phyloP scores from a whole-genome alignment of 169 alveolate genomes.

The Plasmodium blacklocki region DNA sequence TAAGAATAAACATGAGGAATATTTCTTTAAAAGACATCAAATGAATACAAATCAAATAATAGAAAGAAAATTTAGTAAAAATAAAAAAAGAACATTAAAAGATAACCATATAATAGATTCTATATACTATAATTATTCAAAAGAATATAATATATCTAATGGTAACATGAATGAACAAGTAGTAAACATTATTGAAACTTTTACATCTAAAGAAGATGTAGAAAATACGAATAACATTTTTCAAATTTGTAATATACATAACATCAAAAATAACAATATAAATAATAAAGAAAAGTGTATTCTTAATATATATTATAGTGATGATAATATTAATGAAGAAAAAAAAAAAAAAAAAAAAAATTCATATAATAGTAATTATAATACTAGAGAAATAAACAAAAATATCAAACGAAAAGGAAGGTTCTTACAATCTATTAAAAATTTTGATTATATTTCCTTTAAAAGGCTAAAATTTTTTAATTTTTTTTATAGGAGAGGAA shows the following conservation, averaged over 20 bases:
- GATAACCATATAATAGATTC: neutral
- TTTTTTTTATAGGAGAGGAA: neutral
- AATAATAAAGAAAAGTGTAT: neutral
- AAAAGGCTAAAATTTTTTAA: neutral
- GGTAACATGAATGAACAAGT: neutral
- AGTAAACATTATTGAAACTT: neutral
- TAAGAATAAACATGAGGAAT: neutral
- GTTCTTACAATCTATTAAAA: slow-evolving; percentile 2
- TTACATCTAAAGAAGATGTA: neutral
- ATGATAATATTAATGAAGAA: neutral
- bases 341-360: neutral
- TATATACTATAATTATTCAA: neutral
- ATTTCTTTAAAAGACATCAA: neutral
- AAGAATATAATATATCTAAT: neutral
- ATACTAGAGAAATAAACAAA: slow-evolving; percentile 26
- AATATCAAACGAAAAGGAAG: slow-evolving; percentile 3
- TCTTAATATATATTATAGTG: neutral
- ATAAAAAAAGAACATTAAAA: neutral
- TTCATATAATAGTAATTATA: slow-evolving; percentile 1
- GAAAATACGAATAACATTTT: neutral
- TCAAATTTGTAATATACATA: neutral
- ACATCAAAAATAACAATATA: neutral
- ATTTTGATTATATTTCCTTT: neutral
- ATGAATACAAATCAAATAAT: neutral
- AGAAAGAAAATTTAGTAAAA: neutral